Base-by-base conservation (phyloP, 768 basidiomycete species). In the Guyanaporus albipodus region DNA sequence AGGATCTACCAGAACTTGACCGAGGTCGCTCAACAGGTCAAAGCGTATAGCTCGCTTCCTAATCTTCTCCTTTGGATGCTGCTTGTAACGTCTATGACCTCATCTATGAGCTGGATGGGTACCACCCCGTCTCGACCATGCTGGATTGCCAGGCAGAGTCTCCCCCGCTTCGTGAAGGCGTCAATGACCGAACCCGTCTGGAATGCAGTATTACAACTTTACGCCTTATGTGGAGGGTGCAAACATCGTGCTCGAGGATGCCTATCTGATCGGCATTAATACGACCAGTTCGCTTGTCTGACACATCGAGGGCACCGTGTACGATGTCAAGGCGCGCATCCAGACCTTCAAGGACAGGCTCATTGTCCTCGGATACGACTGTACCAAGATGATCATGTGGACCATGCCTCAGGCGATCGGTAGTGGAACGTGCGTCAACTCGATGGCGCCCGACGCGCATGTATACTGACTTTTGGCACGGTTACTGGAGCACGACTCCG, bases 361-460 rank as follows among this genome's bases (percentile, higher is more conserved):
- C 4, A 71, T 77, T 48, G 69, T 77, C 40, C 75, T 84, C 42
- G 84, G 83, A 1, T 83, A 47, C 75, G 79, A 80, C 50, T 68
- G 78, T 9, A 76, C 73, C 8, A 83, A 85, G 59, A 74, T n/a
- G n/a, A n/a, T 81, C 4, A 74, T 88, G 0, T 91, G 88, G 89
- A 78, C 80, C 4, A 84, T 84, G 0, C 85, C 87, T 7, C 87
- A 91, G 62, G 86, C 78, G 0, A 83, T 90, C 56, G 85, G 85
- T n/a, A 74, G 73, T 46, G 63, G 56, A n/a, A 56, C 56, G 70
- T 73, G 22, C 48, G 65, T 56, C 4, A 6, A 2, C 28, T 1
- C 19, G 10, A 6, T 18, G 12, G 7, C n/a, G n/a, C 6, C 8
- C 2, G 3, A 17, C 2, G 3, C 6, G 2, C 33, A 5, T 24